Evolutionary conservation across 139 green algal species (phyloP), one percentile per base, ranked within the genome.

Genomic region (Volvox africanus): DNA sequence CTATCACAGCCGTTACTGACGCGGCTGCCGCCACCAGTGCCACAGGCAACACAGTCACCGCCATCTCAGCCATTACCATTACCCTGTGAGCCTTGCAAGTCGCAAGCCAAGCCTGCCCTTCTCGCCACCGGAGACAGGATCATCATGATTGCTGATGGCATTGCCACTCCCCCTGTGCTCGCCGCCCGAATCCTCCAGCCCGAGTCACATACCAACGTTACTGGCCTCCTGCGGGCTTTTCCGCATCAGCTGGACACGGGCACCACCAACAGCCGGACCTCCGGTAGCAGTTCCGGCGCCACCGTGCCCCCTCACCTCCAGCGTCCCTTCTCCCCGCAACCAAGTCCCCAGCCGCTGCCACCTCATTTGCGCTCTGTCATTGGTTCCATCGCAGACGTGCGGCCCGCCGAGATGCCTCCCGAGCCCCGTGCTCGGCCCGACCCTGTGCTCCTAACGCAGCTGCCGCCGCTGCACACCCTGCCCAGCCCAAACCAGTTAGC

Each of bases 391-490:
- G 68, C 86, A 6, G 11, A 61, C n/a, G 1, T 71, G 22, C 67
- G 24, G 22, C 35, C 84, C 44, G 44, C 22, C 16, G 18, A 26
- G 32, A 26, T 55, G n/a, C 50, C 67, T 12, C 50, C 33, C 20
- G 69, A 89, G 36, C 68, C 26, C 9, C 3, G 26, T 6, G 85
- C 69, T 11, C 20, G 20, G 9, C 67, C 30, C 50, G 73, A 83
- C 21, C 50, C n/a, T 0, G 50, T 14, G 20, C 86, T 90, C 50
- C 28, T 68, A 22, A 75, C 86, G 11, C 1, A 32, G 50, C 71
- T 90, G 55, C 69, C 73, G 50, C 86, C 86, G 50, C 73, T 90
- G 44, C 71, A 83, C 86, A 37, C 50, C 30, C 9, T 62, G 11
- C 86, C 86, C 50, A 44, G 67, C 0, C 26, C 71, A 13, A 37